A percentile compares a stretch with the other conserved stretches of the same genome.
These are phyloP conservation scores for Erysimum cheiranthoides DNA, from an alignment of 345 rosid species.

Conservation along the genomic window DNA sequence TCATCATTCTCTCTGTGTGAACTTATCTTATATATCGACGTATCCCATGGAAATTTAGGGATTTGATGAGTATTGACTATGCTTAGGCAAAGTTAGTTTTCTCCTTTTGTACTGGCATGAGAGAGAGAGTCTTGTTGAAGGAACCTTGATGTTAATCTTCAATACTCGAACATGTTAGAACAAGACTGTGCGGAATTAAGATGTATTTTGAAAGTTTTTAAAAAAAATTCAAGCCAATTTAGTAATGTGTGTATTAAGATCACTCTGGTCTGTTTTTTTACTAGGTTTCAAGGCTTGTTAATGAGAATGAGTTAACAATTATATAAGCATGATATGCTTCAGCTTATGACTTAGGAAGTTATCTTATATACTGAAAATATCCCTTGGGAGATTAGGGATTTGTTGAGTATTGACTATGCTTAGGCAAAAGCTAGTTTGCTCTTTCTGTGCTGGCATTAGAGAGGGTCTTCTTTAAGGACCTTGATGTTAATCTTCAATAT, in stretches of 20 bases:
- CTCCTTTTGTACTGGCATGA: too few relatives aligned
- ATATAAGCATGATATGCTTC: slow-evolving; percentile 13
- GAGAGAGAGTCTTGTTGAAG: too few relatives aligned
- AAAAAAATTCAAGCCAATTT: too few relatives aligned
- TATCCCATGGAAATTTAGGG: neutral
- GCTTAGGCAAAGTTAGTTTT: neutral
- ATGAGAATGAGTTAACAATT: neutral
- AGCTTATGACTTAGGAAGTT: neutral
- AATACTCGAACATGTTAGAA: neutral
- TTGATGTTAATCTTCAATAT: too few relatives aligned
- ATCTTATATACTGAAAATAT: neutral
- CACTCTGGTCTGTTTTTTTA: neutral
- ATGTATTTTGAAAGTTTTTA: too few relatives aligned
- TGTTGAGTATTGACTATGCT: too few relatives aligned
- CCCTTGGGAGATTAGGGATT: neutral
- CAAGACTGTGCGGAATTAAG: neutral
- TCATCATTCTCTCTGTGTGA: neutral
- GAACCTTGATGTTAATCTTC: neutral
- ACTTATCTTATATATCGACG: neutral
- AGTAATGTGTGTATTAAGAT: too few relatives aligned
- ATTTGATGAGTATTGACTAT: neutral
- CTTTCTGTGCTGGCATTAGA: too few relatives aligned
- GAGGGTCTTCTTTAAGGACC: too few relatives aligned
- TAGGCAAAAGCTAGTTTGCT: too few relatives aligned
- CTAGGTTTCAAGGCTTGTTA: slow-evolving; percentile 2